phyloP scores from a whole-genome alignment of 768 basidiomycete species.

The Multifurca ochricompacta region DNA sequence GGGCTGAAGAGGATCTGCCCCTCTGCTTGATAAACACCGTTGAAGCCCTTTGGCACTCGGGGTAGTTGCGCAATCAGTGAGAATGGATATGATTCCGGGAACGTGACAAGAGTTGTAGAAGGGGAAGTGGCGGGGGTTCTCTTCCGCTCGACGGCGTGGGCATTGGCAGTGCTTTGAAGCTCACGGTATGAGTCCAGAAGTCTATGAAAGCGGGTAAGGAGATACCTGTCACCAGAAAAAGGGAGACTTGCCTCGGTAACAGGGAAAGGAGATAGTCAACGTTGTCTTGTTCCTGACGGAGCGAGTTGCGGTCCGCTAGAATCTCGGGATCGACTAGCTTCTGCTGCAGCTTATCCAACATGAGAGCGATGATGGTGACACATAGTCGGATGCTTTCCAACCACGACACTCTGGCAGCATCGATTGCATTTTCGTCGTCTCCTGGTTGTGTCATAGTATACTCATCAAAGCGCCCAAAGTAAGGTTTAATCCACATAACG shows the following conservation, averaged over 20 bases:
- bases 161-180: slow-evolving; percentile 59
- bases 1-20: slow-evolving; percentile 56
- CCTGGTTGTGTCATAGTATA: slow-evolving; percentile 51
- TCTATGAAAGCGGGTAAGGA: slow-evolving; percentile 33
- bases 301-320: slow-evolving; percentile 48
- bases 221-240: neutral
- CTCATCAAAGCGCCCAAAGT: slow-evolving; percentile 90
- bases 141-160: slow-evolving; percentile 60
- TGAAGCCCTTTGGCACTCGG: slow-evolving; percentile 38
- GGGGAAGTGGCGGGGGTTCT: slow-evolving; percentile 51
- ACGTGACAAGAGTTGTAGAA: slow-evolving; percentile 63
- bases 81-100: slow-evolving; percentile 93
- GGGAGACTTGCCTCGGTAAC: slow-evolving; percentile 61
- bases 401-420: slow-evolving; percentile 79
- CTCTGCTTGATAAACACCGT: slow-evolving; percentile 35
- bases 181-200: slow-evolving; percentile 85
- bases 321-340: slow-evolving; percentile 63
- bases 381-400: slow-evolving; percentile 86
- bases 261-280: slow-evolving; percentile 78
- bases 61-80: slow-evolving; percentile 66
- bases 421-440: slow-evolving; percentile 59
- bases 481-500: slow-evolving; percentile 90
- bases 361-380: slow-evolving; percentile 80
- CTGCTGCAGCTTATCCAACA: slow-evolving; percentile 84
- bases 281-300: slow-evolving; percentile 84